Evolutionary conservation across 1,284 basidiomycete species (phyloP), one percentile per base, ranked within the genome.

Genomic region (Ganoderma leucocontextum): DNA sequence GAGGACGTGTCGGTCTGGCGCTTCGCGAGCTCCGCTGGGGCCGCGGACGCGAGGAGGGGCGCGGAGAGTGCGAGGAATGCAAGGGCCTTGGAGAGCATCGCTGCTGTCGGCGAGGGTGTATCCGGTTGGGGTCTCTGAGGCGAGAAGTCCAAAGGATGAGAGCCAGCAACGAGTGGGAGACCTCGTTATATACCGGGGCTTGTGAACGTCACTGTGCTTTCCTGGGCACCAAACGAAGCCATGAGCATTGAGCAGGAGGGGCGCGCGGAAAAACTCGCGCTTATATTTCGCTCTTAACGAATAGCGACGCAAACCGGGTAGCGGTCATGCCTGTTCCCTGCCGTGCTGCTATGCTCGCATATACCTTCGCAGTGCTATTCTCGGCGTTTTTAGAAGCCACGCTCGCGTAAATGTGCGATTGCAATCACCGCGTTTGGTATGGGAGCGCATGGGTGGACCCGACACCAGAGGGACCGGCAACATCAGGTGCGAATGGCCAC

Each of bases 1-100:
- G 69, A 42, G n/a, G 76, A 76, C 36, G 78, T 81, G 73, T 81
- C 80, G 67, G 78, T 35, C 29, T 66, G 74, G 65, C 72, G 67
- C 36, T 67, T 64, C n/a, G 42, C 73, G 52, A 69, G 74, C 65
- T 69, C 74, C 15, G 69, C 65, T 4, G 72, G 70, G 41, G 67
- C 63, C 4, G 70, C 67, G 44, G 65, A 57, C 4, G 65, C 65
- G 36, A 74, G 67, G 49, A 72, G 62, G 12, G 69, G 71, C 0
- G 65, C 47, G 36, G 64, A 57, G 57, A 71, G 60, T 22, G 65
- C 59, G 25, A 70, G 44, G 53, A 73, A 44, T 6, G 70, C 35
- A 57, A 68, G 49, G 7, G 42, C 22, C 49, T 68, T 72, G 38
- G 66, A 61, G 66, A 69, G 63, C 72, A 73, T 73, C 58, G 59